Conservation (phyloP, 371 early-diverging fungal genomes). For the Mortierella sp. region DNA sequence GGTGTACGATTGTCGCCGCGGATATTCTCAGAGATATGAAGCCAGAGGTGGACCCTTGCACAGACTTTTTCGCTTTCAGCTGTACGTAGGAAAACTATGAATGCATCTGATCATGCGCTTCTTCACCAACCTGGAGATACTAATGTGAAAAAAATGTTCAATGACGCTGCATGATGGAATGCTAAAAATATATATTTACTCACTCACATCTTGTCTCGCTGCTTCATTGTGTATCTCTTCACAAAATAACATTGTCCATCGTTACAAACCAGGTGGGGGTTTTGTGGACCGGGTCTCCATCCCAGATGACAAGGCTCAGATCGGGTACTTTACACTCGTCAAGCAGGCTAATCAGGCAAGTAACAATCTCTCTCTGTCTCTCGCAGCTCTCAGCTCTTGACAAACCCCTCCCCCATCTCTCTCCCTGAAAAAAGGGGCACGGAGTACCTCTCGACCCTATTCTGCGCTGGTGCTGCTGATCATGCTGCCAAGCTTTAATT, state of each 20-base stretch:
- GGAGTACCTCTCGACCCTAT: no score
- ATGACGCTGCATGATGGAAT: background rate
- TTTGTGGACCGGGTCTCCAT: slow-evolving; percentile 51
- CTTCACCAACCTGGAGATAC: no score
- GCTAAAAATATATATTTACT: background rate
- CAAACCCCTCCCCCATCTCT: no score
- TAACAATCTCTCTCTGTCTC: background rate
- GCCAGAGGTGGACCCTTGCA: slow-evolving; percentile 62
- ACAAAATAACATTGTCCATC: no score
- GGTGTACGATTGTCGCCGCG: slow-evolving; percentile 72
- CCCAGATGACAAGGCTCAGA: slow-evolving; percentile 55
- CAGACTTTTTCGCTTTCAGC: slow-evolving; percentile 66
- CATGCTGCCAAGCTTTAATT: no score
- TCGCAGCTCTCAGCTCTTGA: background rate
- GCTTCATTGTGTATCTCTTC: no score
- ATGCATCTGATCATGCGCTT: no score
- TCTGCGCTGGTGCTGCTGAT: no score
- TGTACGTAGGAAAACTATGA: slow-evolving; percentile 61
- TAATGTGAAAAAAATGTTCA: slow-evolving; percentile 19
- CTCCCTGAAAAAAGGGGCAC: no score
- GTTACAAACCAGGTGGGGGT: slow-evolving; percentile 49
- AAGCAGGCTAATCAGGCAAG: slow-evolving; percentile 49
- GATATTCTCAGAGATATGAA: slow-evolving; percentile 66
- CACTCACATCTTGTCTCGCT: no score
- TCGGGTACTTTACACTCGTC: slow-evolving; percentile 48